Evolutionary conservation across 352 stramenopile genomes (phyloP).

Genomic region (Thalassiosira hispida): DNA sequence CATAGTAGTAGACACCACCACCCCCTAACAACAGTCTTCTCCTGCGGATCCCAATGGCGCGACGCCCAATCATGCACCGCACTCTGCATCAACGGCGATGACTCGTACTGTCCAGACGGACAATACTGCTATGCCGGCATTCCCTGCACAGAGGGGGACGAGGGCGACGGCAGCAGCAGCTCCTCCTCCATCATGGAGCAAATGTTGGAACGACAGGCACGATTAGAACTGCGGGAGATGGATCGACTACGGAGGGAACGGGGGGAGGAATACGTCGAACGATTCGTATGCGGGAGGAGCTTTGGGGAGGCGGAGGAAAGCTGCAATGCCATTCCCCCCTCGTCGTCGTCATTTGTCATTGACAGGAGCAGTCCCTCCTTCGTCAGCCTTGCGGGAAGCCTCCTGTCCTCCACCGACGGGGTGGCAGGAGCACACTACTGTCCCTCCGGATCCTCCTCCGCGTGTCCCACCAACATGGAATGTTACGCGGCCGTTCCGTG

Average conservation of each 20-base stretch:
- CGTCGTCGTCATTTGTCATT: neutral
- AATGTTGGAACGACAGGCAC: too few species aligned
- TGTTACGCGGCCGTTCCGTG: slow-evolving; percentile 24
- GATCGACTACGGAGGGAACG: too few species aligned
- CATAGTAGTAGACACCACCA: neutral
- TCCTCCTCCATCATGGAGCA: too few species aligned
- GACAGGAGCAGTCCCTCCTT: neutral
- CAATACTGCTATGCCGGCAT: slow-evolving; percentile 29
- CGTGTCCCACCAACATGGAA: slow-evolving; percentile 18
- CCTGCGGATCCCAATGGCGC: slow-evolving; percentile 15
- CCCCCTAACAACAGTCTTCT: slow-evolving; percentile 6
- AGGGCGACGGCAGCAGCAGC: too few species aligned
- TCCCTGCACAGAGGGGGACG: neutral
- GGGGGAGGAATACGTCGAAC: neutral
- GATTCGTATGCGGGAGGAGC: slow-evolving; percentile 12
- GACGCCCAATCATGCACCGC: neutral
- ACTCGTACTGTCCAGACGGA: slow-evolving; percentile 5
- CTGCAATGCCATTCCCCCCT: neutral
- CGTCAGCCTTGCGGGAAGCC: neutral
- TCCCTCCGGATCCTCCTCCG: slow-evolving; percentile 7
- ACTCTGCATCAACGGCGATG: slow-evolving; percentile 5
- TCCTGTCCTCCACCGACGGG: neutral
- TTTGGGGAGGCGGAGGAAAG: neutral
- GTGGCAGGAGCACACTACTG: slow-evolving; percentile 17
- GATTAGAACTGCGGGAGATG: too few species aligned